Evolutionary conservation across 331 rosid species (phyloP), one percentile per base, ranked within the genome.

Genomic region (Pyracantha coccinea): DNA sequence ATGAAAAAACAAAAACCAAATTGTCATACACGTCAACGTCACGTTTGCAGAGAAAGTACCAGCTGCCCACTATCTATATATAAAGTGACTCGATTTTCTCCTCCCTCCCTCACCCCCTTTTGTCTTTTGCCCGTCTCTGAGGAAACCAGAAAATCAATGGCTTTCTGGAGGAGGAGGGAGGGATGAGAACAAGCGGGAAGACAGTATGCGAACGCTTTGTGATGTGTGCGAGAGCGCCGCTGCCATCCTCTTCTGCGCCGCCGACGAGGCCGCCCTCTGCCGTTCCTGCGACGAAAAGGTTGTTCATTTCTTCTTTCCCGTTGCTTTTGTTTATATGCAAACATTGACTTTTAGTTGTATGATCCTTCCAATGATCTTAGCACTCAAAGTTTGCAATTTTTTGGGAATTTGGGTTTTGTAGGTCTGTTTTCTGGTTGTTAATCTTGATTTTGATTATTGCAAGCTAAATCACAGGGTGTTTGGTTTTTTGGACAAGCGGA

Each of bases 231-330:
- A 87, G 76, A 80, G 77, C 62, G 83, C 90, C 6, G 80, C 90
- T 9, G 90, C 90, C 59, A 87, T 84, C 17, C 45, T 87, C 16
- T 87, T 87, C 75, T 87, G 90, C 68, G 86, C 90, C 8, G 88
- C 90, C 7, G 90, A 84, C 32, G 86, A 84, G 82, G 90, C 90
- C 15, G 83, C 90, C 33, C 90, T 87, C 7, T 87, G 90, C 82
- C 77, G 50, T 41, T 64, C 83, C 20, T 87, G 90, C 64, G 90
- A 87, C 25, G 78, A 79, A 6, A 87, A 87, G 88, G 90, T 85
- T 21, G 0, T 44, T 35, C n/a, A 17, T 53, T 67, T 3, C 6
- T 41, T 63, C 11, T 23, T 32, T 65, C 3, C 25, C 19, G 13
- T 33, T 4, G 5, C 12, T 33, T 38, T 47, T 28, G 4, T 7